Evolutionary conservation across 768 basidiomycete genomes (phyloP).

Genomic region (Fistulinella prunicolor): DNA sequence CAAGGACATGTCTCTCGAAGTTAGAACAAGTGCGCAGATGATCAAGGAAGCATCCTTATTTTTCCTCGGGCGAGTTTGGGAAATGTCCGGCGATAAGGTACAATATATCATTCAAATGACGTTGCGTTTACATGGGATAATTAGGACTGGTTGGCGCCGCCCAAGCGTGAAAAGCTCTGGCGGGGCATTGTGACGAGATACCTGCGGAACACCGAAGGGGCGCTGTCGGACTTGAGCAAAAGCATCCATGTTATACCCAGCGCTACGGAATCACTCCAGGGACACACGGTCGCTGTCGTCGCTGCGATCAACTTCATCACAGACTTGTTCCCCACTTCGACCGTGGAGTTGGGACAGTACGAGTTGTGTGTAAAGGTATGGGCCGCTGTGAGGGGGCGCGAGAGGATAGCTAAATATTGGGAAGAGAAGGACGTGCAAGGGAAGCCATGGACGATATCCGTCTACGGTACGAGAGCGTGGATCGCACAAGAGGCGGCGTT

Average conservation of each 20-base stretch:
- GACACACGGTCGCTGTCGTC: constrained; percentile 14
- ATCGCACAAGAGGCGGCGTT: constrained; percentile 6
- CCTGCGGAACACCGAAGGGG: constrained; percentile 22
- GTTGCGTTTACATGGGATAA: neutral
- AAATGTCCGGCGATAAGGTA: constrained; percentile 10
- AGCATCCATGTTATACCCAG: constrained; percentile 11
- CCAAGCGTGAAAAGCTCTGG: constrained; percentile 22
- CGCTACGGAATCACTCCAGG: constrained; percentile 11
- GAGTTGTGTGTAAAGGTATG: constrained; percentile 23
- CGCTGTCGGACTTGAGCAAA: constrained; percentile 12
- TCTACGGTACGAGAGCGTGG: constrained; percentile 21
- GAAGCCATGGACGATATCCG: constrained; percentile 14
- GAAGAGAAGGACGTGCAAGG: constrained; percentile 3
- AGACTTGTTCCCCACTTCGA: constrained; percentile 19
- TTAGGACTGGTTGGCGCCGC: constrained; percentile 23
- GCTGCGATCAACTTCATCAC: constrained; percentile 22
- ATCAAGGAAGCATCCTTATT: constrained; percentile 25
- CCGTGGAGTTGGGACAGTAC: constrained; percentile 11
- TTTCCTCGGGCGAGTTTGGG: constrained; percentile 12
- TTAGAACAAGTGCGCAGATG: constrained; percentile 16
- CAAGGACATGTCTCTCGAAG: constrained; percentile 18
- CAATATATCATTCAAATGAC: neutral
- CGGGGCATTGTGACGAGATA: constrained; percentile 17
- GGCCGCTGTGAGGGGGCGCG: constrained; percentile 15
- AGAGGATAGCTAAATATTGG: constrained; percentile 17